Percentiles rank a stretch among this genome's conserved stretches.
These are phyloP conservation scores for Monilinia polystroma DNA, from an alignment of 2,329 filamentous ascomycete genomes.

Conservation along the genomic window DNA sequence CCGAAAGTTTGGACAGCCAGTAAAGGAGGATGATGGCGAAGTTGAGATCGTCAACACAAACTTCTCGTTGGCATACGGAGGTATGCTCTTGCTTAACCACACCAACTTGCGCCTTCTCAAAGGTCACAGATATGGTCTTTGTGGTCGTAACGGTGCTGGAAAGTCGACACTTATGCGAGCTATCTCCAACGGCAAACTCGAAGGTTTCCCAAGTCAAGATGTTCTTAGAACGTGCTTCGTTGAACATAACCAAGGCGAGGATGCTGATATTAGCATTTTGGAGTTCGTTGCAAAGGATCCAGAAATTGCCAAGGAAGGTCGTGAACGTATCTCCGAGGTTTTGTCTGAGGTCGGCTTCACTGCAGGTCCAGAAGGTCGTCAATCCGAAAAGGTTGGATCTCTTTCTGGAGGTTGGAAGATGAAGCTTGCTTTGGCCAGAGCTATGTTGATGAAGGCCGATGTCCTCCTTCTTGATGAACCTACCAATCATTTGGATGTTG, in stretches of 20 bases:
- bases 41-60: constrained; percentile 95
- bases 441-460: constrained; percentile 96
- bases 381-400: constrained; percentile 87
- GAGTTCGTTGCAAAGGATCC: constrained; percentile 91
- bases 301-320: constrained; percentile 74
- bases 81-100: constrained; percentile 94
- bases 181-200: constrained; percentile 92
- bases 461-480: constrained; percentile 96
- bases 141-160: constrained; percentile 93
- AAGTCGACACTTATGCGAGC: constrained; percentile 99
- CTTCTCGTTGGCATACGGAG: constrained; percentile 96
- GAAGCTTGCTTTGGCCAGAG: constrained; percentile 94
- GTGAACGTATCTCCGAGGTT: constrained; percentile 78
- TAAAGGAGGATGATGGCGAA: constrained; percentile 88
- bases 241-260: constrained; percentile 98
- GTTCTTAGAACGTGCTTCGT: constrained; percentile 95
- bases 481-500: constrained; percentile 96
- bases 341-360: constrained; percentile 93
- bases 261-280: constrained; percentile 92
- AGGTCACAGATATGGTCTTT: constrained; percentile 95
- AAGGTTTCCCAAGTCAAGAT: constrained; percentile 92
- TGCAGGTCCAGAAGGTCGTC: constrained; percentile 80
- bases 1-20: constrained; percentile 79
- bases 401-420: constrained; percentile 99
- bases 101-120: constrained; percentile 93